Evolutionary conservation across 1,284 basidiomycete genomes (phyloP), one percentile per base, ranked within the genome.

Genomic region (Golubevia sp.): DNA sequence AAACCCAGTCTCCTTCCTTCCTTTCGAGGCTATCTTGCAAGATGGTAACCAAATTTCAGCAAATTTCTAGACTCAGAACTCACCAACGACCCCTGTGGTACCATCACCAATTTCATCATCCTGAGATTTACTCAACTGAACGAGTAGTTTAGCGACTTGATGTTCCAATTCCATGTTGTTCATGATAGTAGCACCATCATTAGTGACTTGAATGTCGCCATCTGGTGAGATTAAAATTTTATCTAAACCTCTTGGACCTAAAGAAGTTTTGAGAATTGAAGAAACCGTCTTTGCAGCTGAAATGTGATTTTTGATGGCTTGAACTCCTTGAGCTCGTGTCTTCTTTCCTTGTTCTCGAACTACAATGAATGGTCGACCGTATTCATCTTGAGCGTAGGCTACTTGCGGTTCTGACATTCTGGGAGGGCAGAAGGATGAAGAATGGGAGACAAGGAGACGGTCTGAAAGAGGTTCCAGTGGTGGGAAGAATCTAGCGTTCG

Each of bases 111-210:
- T 82, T 66, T 82, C 79, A 59, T 79, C 76, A 55, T 82, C 79
- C 62, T 82, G 79, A 61, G 71, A 74, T 61, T 74, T 76, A 64
- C 70, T 73, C 7, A 82, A 63, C 63, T 82, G 70, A 25, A 82
- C 79, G 30, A 82, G 72, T 20, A 82, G 67, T 61, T 77, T 77
- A 27, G 79, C 79, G 56, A 82, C 73, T 59, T 80, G 79, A 57
- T 77, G 74, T 54, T 82, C 79, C 25, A 82, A 67, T 66, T 82
- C 79, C 79, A 82, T 82, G 58, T 79, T 79, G 66, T 75, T 72
- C 79, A 82, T 80, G 63, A 82, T 82, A 50, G 79, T 82, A 18
- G 79, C 79, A 24, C 79, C 79, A 66, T 82, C 79, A 59, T 82
- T 82, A 30, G 79, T 82, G 60, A 82, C 79, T 59, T 81, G 76